phyloP scores from a whole-genome alignment of 2,329 filamentous ascomycete species.

The Paecilomyces sp. region DNA sequence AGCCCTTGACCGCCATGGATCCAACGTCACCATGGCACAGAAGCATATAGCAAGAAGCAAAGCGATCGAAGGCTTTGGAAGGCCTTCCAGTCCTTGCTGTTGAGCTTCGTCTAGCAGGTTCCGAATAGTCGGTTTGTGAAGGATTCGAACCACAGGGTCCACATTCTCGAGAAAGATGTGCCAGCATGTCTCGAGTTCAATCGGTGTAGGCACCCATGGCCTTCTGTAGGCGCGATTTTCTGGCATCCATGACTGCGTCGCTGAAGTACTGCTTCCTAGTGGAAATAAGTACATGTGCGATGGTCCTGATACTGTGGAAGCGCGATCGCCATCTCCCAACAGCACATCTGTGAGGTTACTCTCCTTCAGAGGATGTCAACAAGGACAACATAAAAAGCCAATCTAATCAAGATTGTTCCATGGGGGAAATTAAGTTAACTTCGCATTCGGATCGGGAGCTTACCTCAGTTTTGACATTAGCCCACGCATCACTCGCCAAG shows the following conservation, averaged over 20 bases:
- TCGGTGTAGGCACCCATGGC: neutral
- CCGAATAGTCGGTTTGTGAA: constrained; percentile 3
- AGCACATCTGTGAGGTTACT: neutral
- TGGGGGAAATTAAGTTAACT: neutral
- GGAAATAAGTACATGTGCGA: neutral
- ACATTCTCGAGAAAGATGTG: constrained; percentile 9
- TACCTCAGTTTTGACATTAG: constrained; percentile 3
- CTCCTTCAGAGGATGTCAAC: neutral
- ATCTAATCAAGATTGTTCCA: neutral
- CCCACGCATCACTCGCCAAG: constrained; percentile 2
- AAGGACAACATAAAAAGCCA: neutral
- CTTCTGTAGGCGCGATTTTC: neutral
- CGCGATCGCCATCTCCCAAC: neutral
- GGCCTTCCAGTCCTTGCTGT: neutral
- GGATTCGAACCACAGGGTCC: constrained; percentile 5
- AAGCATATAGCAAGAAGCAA: constrained; percentile 4
- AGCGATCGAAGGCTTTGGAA: neutral
- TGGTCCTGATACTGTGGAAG: neutral
- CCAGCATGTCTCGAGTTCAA: constrained; percentile 6
- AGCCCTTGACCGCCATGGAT: constrained; percentile 3
- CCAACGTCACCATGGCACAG: constrained; percentile 9
- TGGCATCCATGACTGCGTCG: neutral
- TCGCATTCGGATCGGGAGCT: neutral
- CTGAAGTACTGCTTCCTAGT: neutral
- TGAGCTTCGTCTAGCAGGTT: constrained; percentile 2